These are phyloP conservation scores for Aurinia saxatilis DNA, from an alignment of 345 rosid species.

Conservation along the genomic window DNA sequence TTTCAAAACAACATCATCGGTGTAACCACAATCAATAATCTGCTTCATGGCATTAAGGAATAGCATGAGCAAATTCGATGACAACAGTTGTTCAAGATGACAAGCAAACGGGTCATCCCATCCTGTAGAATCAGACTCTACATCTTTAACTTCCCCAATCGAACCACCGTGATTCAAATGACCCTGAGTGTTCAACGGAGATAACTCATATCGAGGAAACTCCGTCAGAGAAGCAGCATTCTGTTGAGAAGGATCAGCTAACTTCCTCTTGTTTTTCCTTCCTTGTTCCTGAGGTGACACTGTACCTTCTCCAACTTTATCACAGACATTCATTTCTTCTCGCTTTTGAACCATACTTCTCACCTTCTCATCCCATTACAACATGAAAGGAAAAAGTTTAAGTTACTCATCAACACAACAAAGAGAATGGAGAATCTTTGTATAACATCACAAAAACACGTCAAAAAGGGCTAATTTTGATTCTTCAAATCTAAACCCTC, in stretches of 20 bases:
- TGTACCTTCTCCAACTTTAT: constrained; percentile 26
- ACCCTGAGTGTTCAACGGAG: constrained; percentile 18
- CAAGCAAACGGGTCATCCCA: constrained; percentile 83
- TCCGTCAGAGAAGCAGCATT: constrained; percentile 22
- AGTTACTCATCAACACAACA: neutral
- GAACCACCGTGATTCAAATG: neutral
- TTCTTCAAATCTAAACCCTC: constrained; percentile 19
- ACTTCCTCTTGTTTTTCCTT: constrained; percentile 84
- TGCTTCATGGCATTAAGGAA: constrained; percentile 38
- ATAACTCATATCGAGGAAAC: constrained; percentile 30
- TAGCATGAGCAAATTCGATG: constrained; percentile 26
- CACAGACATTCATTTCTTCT: constrained; percentile 21
- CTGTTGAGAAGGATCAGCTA: constrained; percentile 58
- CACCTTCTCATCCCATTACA: constrained; percentile 15
- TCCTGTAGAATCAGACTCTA: constrained; percentile 53
- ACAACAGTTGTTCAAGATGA: constrained; percentile 67
- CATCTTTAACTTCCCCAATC: neutral
- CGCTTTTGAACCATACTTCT: constrained; percentile 18
- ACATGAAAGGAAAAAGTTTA: neutral
- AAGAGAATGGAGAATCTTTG: no score
- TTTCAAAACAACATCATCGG: constrained; percentile 33
- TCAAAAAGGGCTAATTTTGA: neutral
- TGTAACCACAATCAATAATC: constrained; percentile 39
- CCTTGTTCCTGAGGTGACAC: constrained; percentile 62
- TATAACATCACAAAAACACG: neutral